These are phyloP conservation scores for Exophiala sideris DNA, from an alignment of 2,329 filamentous ascomycete genomes.

Conservation along the genomic window DNA sequence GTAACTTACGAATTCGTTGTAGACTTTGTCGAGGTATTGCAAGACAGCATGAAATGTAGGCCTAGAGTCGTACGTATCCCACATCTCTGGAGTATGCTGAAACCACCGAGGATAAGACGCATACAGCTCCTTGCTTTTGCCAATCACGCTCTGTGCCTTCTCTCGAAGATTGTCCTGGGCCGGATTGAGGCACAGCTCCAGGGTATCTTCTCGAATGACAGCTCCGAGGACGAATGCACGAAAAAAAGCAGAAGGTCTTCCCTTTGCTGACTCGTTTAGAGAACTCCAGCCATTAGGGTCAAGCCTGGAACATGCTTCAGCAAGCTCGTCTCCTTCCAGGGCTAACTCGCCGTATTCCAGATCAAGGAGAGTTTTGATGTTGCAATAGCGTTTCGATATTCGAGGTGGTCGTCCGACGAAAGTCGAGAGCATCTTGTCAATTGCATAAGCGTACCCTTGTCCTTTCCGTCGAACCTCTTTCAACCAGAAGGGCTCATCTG, in stretches of 20 bases:
- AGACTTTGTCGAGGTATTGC: slow-evolving; percentile 34
- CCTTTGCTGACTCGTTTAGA: slow-evolving; percentile 6
- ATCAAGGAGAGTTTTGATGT: slow-evolving; percentile 37
- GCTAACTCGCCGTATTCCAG: slow-evolving; percentile 32
- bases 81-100: too few relatives aligned
- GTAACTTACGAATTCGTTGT: slow-evolving; percentile 31
- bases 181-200: slow-evolving; percentile 31
- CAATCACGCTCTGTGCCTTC: slow-evolving; percentile 3
- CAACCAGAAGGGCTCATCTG: slow-evolving; percentile 35
- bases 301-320: slow-evolving; percentile 29
- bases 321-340: slow-evolving; percentile 29
- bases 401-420: slow-evolving; percentile 51
- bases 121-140: background rate
- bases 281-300: slow-evolving; percentile 33
- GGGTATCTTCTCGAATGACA: slow-evolving; percentile 34
- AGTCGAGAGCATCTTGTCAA: slow-evolving; percentile 48
- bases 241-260: slow-evolving; percentile 17
- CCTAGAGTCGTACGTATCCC: background rate
- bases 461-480: too few relatives aligned
- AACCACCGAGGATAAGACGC: background rate
- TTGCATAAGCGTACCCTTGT: slow-evolving; percentile 40
- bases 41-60: background rate
- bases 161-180: background rate
- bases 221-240: slow-evolving; percentile 28
- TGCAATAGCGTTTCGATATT: slow-evolving; percentile 44